Conservation (phyloP, 768 basidiomycete species). For the Neoboletus brunneissimus region DNA sequence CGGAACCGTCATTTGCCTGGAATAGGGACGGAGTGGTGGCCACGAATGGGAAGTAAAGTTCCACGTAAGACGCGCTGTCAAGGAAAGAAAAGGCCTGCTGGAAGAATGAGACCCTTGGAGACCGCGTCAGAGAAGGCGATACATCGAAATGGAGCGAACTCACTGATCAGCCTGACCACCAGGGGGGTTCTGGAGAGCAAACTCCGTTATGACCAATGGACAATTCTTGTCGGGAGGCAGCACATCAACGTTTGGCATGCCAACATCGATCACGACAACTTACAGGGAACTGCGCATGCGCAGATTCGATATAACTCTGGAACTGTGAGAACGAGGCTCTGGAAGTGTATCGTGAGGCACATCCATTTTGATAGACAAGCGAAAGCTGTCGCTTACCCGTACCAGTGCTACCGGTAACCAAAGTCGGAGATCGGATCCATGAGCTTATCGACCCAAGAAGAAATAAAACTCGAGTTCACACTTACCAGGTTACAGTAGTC, state of each 20-base stretch:
- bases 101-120: slow-evolving; percentile 32
- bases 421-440: neutral
- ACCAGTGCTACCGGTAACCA: slow-evolving; percentile 24
- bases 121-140: neutral
- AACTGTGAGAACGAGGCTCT: slow-evolving; percentile 28
- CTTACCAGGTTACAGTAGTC: slow-evolving; percentile 37
- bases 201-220: slow-evolving; percentile 31
- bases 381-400: slow-evolving; percentile 17
- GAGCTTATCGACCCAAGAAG: neutral
- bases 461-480: neutral
- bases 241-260: slow-evolving; percentile 1
- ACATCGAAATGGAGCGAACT: neutral
- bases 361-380: neutral
- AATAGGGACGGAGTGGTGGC: slow-evolving; percentile 30
- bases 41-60: slow-evolving; percentile 38
- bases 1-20: slow-evolving; percentile 17
- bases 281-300: slow-evolving; percentile 29
- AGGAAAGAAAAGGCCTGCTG: slow-evolving; percentile 35
- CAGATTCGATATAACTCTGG: slow-evolving; percentile 25
- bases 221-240: slow-evolving; percentile 6
- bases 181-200: slow-evolving; percentile 31
- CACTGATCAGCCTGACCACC: slow-evolving; percentile 32
- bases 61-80: slow-evolving; percentile 28
- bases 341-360: slow-evolving; percentile 1
- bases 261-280: neutral